These are phyloP conservation scores for Santalum album DNA, from an alignment of 164 flowering plant species.

Conservation along the genomic window DNA sequence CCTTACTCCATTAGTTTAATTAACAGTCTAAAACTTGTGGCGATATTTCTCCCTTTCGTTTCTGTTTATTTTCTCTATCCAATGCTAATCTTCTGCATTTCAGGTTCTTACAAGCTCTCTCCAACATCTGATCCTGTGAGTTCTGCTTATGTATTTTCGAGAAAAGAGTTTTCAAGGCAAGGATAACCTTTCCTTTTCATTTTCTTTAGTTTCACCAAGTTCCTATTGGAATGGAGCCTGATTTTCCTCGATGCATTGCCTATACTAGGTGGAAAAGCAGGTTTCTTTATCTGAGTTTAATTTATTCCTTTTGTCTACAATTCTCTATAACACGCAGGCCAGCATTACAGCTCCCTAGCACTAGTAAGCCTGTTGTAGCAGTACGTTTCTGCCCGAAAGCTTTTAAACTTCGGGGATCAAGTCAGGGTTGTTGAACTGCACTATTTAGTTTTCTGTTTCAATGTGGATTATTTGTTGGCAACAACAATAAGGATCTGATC, in stretches of 20 bases:
- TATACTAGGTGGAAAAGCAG: not conserved
- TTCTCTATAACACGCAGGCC: constrained; percentile 52
- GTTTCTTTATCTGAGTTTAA: not conserved
- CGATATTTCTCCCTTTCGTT: no score
- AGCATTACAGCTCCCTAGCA: constrained; percentile 83
- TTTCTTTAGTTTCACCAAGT: not conserved
- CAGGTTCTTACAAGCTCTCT: constrained; percentile 71
- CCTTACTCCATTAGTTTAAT: not conserved
- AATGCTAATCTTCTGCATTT: constrained; percentile 8
- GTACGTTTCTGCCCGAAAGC: constrained; percentile 78
- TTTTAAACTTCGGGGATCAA: constrained; percentile 62
- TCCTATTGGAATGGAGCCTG: constrained; percentile 1
- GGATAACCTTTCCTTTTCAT: constrained; percentile 6
- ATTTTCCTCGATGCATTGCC: not conserved
- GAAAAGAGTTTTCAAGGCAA: constrained; percentile 89
- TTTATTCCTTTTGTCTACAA: not conserved
- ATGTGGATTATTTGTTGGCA: not conserved
- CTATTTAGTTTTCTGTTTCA: no score
- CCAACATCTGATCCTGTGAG: constrained; percentile 52
- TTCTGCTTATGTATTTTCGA: constrained; percentile 73
- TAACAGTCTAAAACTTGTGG: not conserved
- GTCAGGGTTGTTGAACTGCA: constrained; percentile 33
- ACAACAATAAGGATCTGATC: not conserved
- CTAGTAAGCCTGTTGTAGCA: constrained; percentile 80
- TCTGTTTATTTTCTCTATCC: not conserved